A percentile compares a stretch with the other conserved stretches of the same genome.
These are phyloP conservation scores for Solanum hybrid DNA, from an alignment of 305 asterid genomes.

Conservation along the genomic window DNA sequence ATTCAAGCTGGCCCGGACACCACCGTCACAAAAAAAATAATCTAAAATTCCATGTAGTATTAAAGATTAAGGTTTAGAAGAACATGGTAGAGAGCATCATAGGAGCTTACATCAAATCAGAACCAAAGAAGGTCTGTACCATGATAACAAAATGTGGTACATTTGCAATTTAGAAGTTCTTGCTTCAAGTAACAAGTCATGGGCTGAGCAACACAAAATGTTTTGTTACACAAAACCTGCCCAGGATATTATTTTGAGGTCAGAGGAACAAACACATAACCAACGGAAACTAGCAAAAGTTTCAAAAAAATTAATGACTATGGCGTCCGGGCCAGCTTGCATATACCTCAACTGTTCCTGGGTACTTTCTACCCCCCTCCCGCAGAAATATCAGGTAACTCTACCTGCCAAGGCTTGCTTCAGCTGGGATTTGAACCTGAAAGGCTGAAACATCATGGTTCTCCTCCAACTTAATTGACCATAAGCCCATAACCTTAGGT, in stretches of 20 bases:
- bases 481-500: neutral
- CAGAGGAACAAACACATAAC: neutral
- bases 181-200: neutral
- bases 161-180: neutral
- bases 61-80: neutral
- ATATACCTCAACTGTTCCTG: neutral
- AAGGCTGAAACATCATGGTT: neutral
- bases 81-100: neutral
- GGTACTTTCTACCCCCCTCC: neutral
- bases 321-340: neutral
- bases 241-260: neutral
- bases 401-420: neutral
- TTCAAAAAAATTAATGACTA: neutral
- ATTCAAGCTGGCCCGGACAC: neutral
- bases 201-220: neutral
- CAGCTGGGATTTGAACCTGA: neutral
- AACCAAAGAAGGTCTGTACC: neutral
- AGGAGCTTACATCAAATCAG: neutral
- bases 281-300: neutral
- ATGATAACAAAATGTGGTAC: neutral
- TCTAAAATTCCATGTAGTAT: neutral
- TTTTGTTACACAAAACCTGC: neutral
- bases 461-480: neutral
- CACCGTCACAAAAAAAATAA: neutral
- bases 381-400: neutral